Conservation (phyloP, 2,329 filamentous ascomycete genomes). For the Huntiella moniliformis region DNA sequence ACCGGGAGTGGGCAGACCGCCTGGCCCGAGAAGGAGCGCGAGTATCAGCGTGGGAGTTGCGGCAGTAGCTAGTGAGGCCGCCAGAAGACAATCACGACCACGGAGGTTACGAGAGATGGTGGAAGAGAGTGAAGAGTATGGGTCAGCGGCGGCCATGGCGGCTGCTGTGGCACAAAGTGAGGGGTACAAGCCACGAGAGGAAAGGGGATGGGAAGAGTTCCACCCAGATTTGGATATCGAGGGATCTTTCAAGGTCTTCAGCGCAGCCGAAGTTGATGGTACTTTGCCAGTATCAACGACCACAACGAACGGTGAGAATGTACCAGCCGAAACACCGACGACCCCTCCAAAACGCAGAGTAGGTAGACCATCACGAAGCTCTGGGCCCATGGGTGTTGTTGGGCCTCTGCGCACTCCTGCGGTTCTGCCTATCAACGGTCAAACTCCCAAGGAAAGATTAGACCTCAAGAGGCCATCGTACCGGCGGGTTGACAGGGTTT, state of each 20-base stretch:
- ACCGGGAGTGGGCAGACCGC: constrained; percentile 18
- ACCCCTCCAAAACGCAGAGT: constrained; percentile 26
- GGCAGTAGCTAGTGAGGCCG: constrained; percentile 20
- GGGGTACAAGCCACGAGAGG: constrained; percentile 92
- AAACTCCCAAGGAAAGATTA: constrained; percentile 62
- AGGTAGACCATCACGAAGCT: constrained; percentile 33
- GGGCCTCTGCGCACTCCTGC: constrained; percentile 37
- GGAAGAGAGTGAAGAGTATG: constrained; percentile 50
- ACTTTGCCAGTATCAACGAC: constrained; percentile 29
- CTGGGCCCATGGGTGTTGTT: constrained; percentile 21
- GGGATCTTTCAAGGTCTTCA: constrained; percentile 56
- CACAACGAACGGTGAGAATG: background rate
- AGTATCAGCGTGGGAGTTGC: constrained; percentile 15
- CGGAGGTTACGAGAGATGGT: constrained; percentile 35
- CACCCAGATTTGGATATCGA: constrained; percentile 91
- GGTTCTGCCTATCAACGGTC: constrained; percentile 57
- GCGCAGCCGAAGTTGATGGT: constrained; percentile 71
- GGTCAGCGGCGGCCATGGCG: constrained; percentile 73
- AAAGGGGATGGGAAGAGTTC: constrained; percentile 94
- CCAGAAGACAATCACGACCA: constrained; percentile 36
- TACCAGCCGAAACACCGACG: constrained; percentile 11
- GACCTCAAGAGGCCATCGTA: constrained; percentile 61
- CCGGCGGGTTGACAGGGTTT: constrained; percentile 59
- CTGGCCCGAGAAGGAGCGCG: constrained; percentile 15
- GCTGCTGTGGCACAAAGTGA: constrained; percentile 79